These are phyloP conservation scores for Arxiozyma telluris DNA, from an alignment of 1,139 yeast species.

Conservation along the genomic window DNA sequence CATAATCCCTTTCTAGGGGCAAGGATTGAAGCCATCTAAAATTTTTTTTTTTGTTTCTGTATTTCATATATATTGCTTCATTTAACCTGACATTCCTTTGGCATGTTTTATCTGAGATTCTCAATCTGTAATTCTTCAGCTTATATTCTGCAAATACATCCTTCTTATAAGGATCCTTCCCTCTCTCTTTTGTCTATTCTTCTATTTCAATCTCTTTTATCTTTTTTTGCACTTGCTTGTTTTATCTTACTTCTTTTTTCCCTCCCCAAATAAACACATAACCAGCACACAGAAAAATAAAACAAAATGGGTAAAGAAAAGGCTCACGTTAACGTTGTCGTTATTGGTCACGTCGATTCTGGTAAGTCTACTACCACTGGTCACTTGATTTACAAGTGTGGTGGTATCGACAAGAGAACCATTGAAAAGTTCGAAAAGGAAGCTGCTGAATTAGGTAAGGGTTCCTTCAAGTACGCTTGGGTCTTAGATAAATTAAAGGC, in stretches of 20 bases:
- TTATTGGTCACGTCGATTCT: conserved; percentile 99
- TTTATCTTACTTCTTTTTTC: too few relatives aligned
- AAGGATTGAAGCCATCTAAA: background rate
- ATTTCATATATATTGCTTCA: background rate
- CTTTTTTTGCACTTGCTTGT: background rate
- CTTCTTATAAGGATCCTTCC: too few relatives aligned
- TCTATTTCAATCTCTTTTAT: background rate
- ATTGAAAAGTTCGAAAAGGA: conserved; percentile 98
- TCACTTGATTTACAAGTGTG: conserved; percentile 95
- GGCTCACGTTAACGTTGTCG: conserved; percentile 95
- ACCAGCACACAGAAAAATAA: background rate
- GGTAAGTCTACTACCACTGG: conserved; percentile 98
- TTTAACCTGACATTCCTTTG: too few relatives aligned
- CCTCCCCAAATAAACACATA: background rate
- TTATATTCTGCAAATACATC: too few relatives aligned
- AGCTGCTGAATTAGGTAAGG: conserved; percentile 97
- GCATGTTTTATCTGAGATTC: background rate
- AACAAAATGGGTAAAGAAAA: conserved; percentile 65
- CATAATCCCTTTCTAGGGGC: background rate
- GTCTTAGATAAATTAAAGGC: conserved; percentile 93
- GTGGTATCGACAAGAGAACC: conserved; percentile 94
- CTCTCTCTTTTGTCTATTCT: background rate
- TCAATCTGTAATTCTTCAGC: too few relatives aligned
- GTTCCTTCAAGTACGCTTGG: conserved; percentile 42
- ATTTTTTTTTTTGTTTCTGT: background rate